Conservation (phyloP, 2,329 filamentous ascomycete genomes). For the Blastomyces percursus region DNA sequence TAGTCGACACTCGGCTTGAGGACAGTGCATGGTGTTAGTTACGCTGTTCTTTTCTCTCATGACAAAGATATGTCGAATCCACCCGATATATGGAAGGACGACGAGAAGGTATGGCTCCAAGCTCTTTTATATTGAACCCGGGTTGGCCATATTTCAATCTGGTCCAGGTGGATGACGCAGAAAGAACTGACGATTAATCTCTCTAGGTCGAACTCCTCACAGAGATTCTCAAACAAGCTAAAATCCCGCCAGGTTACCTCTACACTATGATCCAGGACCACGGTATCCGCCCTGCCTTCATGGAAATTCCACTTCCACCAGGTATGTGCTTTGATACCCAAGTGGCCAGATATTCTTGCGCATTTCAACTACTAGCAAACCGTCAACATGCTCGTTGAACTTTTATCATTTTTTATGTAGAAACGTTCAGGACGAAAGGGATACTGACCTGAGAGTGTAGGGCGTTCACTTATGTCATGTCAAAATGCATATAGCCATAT, state of each 20-base stretch:
- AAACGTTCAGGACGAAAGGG: not conserved
- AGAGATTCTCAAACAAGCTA: conserved; percentile 33
- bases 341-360: not conserved
- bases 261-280: conserved; percentile 30
- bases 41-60: conserved; percentile 22
- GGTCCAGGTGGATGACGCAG: not conserved
- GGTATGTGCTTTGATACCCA: conserved; percentile 21
- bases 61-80: conserved; percentile 34
- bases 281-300: conserved; percentile 29
- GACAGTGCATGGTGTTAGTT: conserved; percentile 1
- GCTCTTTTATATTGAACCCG: not conserved
- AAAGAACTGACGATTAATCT: conserved; percentile 10
- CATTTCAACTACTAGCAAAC: not conserved
- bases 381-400: not conserved
- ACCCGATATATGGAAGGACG: conserved; percentile 36
- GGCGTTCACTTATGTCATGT: conserved; percentile 32
- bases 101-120: conserved; percentile 32
- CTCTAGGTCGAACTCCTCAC: conserved; percentile 31
- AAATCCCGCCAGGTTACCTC: conserved; percentile 28
- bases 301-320: conserved; percentile 34
- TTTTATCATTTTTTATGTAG: not conserved
- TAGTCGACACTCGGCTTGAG: not conserved
- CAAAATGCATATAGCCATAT: conserved; percentile 27
- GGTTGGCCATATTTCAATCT: not conserved
- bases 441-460: conserved; percentile 16